These are phyloP conservation scores for Pelargonium citronellum DNA, from an alignment of 441 rosid genomes.

Conservation along the genomic window DNA sequence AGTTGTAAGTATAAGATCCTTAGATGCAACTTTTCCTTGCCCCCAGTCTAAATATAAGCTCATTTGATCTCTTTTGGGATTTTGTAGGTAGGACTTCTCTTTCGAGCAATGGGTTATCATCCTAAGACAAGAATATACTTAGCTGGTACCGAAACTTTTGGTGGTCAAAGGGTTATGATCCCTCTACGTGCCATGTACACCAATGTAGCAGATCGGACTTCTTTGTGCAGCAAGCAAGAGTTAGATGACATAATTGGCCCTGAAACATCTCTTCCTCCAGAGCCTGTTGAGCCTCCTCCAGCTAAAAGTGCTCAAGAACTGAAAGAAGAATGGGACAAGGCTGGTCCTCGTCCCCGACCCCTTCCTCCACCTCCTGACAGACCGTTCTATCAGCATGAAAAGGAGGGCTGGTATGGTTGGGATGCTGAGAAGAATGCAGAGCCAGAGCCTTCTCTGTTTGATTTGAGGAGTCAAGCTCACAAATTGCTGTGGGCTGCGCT, in stretches of 20 bases:
- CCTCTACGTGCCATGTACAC: slow-evolving; percentile 92
- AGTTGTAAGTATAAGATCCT: too few species aligned
- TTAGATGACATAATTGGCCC: slow-evolving; percentile 72
- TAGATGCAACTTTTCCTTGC: too few species aligned
- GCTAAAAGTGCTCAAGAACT: slow-evolving; percentile 60
- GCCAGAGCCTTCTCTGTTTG: slow-evolving; percentile 65
- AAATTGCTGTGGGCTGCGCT: slow-evolving; percentile 93
- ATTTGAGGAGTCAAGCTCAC: slow-evolving; percentile 82
- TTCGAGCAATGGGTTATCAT: slow-evolving; percentile 84
- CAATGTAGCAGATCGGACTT: slow-evolving; percentile 70
- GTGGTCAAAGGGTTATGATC: slow-evolving; percentile 86
- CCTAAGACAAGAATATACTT: slow-evolving; percentile 73
- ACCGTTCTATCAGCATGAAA: slow-evolving; percentile 84
- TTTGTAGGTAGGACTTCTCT: slow-evolving; percentile 88
- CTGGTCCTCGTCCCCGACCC: slow-evolving; percentile 97
- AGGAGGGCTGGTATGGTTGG: slow-evolving; percentile 99
- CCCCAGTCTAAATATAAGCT: neutral
- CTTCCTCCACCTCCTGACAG: slow-evolving; percentile 99
- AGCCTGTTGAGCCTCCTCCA: slow-evolving; percentile 41
- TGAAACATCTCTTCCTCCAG: slow-evolving; percentile 56
- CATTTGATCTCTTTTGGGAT: slow-evolving; percentile 14
- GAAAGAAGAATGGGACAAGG: slow-evolving; percentile 80
- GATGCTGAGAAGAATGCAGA: slow-evolving; percentile 64
- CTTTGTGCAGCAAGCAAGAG: slow-evolving; percentile 67
- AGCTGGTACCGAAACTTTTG: slow-evolving; percentile 89